Evolutionary conservation across 2,329 filamentous ascomycete species (phyloP).

Genomic region (Neofusicoccum ribis): DNA sequence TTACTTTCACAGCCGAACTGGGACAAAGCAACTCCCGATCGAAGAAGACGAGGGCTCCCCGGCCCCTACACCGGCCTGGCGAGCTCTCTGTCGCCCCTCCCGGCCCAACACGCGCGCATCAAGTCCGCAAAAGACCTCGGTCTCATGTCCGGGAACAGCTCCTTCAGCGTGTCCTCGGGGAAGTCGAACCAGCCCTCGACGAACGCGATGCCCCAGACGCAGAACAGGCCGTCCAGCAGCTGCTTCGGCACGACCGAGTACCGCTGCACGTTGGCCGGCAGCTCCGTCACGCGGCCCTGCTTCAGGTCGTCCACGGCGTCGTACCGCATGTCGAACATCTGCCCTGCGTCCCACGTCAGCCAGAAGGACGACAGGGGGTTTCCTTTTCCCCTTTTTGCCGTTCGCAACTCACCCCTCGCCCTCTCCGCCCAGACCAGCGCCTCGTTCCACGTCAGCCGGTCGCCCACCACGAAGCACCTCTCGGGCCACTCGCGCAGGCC

Average conservation of each 20-base stretch:
- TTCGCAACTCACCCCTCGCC: background rate
- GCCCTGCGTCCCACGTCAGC: background rate
- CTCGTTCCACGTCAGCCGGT: constrained; percentile 17
- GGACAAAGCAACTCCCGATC: no score
- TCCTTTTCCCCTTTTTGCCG: no score
- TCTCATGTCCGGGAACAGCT: background rate
- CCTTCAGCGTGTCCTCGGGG: background rate
- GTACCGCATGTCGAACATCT: constrained; percentile 1
- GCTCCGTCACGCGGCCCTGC: background rate
- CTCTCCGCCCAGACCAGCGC: constrained; percentile 4
- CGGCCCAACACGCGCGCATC: background rate
- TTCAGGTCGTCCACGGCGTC: background rate
- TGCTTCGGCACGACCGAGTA: constrained; percentile 5
- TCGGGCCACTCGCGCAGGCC: constrained; percentile 3
- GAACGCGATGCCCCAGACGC: constrained; percentile 3
- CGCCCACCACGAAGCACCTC: constrained; percentile 3
- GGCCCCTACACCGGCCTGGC: background rate
- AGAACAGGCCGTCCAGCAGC: background rate
- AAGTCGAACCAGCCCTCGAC: constrained; percentile 2
- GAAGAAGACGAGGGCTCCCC: background rate
- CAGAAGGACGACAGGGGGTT: no score
- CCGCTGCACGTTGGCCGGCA: background rate
- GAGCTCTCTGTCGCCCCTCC: background rate
- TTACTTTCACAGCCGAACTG: no score
- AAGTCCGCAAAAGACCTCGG: background rate